phyloP scores from a whole-genome alignment of 345 rosid genomes.

The Aquilaria sinensis region DNA sequence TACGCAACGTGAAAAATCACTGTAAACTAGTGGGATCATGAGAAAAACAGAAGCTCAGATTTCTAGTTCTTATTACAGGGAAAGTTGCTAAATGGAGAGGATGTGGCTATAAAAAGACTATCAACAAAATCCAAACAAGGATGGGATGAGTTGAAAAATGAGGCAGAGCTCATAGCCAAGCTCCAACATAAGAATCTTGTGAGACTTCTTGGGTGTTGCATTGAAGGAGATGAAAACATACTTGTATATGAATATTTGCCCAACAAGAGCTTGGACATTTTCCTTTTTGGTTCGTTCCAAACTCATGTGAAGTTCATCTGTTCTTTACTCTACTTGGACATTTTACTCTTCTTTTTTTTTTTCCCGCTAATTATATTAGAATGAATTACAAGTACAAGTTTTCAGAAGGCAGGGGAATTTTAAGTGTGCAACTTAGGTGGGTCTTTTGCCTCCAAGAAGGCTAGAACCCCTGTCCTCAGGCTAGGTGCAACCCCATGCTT shows the following conservation, averaged over 20 bases:
- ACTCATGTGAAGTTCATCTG: not conserved
- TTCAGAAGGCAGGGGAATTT: too few species aligned
- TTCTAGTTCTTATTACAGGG: not conserved
- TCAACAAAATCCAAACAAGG: slow-evolving; percentile 7
- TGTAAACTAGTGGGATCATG: not conserved
- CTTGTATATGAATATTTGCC: slow-evolving; percentile 11
- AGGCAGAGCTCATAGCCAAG: slow-evolving; percentile 9
- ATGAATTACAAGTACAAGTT: too few species aligned
- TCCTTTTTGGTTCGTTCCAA: slow-evolving; percentile 7
- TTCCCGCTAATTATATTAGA: too few species aligned
- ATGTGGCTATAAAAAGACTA: slow-evolving; percentile 9
- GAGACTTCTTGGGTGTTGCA: slow-evolving; percentile 13
- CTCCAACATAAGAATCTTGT: slow-evolving; percentile 15
- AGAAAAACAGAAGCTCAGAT: not conserved
- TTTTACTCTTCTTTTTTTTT: too few species aligned
- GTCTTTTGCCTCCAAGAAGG: too few species aligned
- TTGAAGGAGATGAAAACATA: slow-evolving; percentile 14
- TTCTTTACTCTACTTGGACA: not conserved
- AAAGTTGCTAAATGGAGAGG: slow-evolving; percentile 5
- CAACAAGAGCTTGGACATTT: slow-evolving; percentile 11
- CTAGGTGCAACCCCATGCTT: too few species aligned
- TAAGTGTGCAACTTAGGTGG: too few species aligned
- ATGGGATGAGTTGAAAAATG: slow-evolving; percentile 13
- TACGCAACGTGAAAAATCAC: not conserved
- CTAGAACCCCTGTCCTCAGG: too few species aligned